Base-by-base conservation (phyloP, 768 basidiomycete species). In the Sporobolomyces pararoseus region DNA sequence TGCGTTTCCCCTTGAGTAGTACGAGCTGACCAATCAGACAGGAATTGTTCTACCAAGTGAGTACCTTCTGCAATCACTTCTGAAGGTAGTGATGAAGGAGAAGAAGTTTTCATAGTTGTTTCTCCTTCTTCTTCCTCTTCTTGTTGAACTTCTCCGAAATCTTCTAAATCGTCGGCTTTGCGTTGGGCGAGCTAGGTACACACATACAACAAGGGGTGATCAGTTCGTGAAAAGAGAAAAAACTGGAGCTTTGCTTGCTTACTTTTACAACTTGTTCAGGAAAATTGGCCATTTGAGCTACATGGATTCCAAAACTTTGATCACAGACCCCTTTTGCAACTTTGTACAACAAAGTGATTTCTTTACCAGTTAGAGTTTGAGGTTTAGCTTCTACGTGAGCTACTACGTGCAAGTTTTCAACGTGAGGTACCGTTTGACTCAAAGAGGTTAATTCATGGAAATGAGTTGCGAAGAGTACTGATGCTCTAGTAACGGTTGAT, bases 291-390 rank as follows among this genome's bases (percentile, higher is more conserved):
- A 98, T 82, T 78, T 92, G 85, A 0, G 96, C 96, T 21, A 99
- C 96, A 75, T 98, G 93, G 34, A 99, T 98, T 80, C 95, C 96
- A 77, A 97, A 98, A 78, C 91, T 95, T 80, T 97, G 95, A 78
- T 98, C 95, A 52, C 90, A 92, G 27, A 96, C 84, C 19, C 91
- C 95, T 27, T 89, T 89, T 64, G 86, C 84, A 31, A 87, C 86
- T 71, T 87, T 85, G 77, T 89, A 89, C 35, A 88, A 81, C 63
- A 90, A 81, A 0, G 89, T 90, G 58, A 98, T 97, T 72, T 95
- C 91, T 51, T 86, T 81, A 1, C 78, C 78, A 0, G 75, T 78
- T 13, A 77, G 72, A 23, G 75, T 78, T 34, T 80, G 81, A 6
- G 82, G 80, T 7, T 82, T 81, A 51, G 83, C 80, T 23, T 85